phyloP scores from a whole-genome alignment of 2,329 filamentous ascomycete genomes.

The Elsinoe arachidis region DNA sequence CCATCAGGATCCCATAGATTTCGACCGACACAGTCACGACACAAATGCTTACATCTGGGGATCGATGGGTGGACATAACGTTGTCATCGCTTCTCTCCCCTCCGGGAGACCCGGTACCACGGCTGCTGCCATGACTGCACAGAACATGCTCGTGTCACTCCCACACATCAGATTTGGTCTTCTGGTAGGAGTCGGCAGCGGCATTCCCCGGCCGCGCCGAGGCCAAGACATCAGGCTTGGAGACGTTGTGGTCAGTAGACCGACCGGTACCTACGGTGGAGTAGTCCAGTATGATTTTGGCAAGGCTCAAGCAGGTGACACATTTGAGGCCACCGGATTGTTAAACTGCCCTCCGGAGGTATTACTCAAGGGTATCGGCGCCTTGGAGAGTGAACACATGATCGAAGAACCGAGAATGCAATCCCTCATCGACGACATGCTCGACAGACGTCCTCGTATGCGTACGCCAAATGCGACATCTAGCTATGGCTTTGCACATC shows the following conservation, averaged over 20 bases:
- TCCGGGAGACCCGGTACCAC: conserved; percentile 14
- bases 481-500: background rate
- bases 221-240: conserved; percentile 22
- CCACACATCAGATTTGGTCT: background rate
- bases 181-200: conserved; percentile 14
- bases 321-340: conserved; percentile 17
- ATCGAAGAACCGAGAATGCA: background rate
- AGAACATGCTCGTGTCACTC: conserved; percentile 14
- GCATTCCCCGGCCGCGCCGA: background rate
- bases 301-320: conserved; percentile 12
- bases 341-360: conserved; percentile 17
- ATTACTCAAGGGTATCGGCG: background rate
- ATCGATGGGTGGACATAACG: conserved; percentile 14
- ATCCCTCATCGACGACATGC: background rate
- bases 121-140: conserved; percentile 16
- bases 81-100: conserved; percentile 18
- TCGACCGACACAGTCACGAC: background rate
- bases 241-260: conserved; percentile 22
- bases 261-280: conserved; percentile 16
- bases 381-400: background rate
- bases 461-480: background rate
- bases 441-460: background rate
- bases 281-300: conserved; percentile 22
- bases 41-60: conserved; percentile 17
- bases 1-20: conserved; percentile 6